Evolutionary conservation across 2,329 filamentous ascomycete species (phyloP).

Genomic region (Ceratocystis diversiconidia): DNA sequence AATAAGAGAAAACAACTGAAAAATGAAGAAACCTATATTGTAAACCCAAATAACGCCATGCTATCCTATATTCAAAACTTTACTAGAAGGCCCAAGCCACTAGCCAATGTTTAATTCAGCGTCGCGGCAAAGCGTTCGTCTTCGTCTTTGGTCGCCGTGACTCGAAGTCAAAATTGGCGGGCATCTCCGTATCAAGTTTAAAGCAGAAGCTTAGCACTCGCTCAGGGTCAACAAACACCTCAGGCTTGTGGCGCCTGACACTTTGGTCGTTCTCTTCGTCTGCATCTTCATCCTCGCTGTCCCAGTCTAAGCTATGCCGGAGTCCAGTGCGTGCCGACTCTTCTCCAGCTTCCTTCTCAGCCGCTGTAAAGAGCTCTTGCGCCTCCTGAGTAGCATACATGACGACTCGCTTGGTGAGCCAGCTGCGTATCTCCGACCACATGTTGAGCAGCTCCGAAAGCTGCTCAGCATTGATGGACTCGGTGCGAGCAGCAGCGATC

Average conservation of each 20-base stretch:
- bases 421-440: slow-evolving; percentile 37
- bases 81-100: no score
- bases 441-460: slow-evolving; percentile 35
- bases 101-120: background rate
- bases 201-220: slow-evolving; percentile 34
- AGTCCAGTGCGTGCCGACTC: slow-evolving; percentile 62
- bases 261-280: slow-evolving; percentile 35
- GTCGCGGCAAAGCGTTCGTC: background rate
- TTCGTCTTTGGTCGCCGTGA: slow-evolving; percentile 19
- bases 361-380: slow-evolving; percentile 53
- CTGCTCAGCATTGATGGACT: slow-evolving; percentile 32
- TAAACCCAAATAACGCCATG: background rate
- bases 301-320: slow-evolving; percentile 38
- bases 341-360: slow-evolving; percentile 51
- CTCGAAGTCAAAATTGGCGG: slow-evolving; percentile 32
- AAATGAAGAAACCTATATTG: background rate
- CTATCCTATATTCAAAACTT: background rate
- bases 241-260: background rate
- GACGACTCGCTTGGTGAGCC: slow-evolving; percentile 30
- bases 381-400: slow-evolving; percentile 32
- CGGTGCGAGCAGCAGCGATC: slow-evolving; percentile 19
- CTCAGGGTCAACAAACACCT: slow-evolving; percentile 31
- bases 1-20: background rate
- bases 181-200: slow-evolving; percentile 32
- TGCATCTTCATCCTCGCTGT: slow-evolving; percentile 43